These are phyloP conservation scores for Ramichloridium luteum DNA, from an alignment of 2,329 filamentous ascomycete species.

Conservation along the genomic window DNA sequence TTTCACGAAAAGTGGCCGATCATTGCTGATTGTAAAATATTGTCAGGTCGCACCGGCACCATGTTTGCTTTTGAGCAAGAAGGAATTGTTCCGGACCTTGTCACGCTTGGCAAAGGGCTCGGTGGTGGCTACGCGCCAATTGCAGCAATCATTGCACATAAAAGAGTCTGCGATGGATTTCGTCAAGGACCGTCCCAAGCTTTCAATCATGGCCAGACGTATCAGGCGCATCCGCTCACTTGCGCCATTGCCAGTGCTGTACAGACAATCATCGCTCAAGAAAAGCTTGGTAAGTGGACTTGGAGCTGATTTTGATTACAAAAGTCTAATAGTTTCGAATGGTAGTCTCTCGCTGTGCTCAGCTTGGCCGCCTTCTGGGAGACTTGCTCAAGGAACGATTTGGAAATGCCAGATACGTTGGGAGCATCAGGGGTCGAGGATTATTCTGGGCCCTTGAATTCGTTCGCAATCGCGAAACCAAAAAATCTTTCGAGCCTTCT, in stretches of 20 bases:
- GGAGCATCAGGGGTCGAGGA: constrained; percentile 47
- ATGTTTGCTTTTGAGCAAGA: constrained; percentile 22
- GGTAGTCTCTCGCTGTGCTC: constrained; percentile 40
- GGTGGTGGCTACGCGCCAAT: constrained; percentile 50
- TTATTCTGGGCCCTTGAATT: constrained; percentile 34
- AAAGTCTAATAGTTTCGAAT: too few species aligned
- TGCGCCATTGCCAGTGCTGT: constrained; percentile 50
- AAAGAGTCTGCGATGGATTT: constrained; percentile 36
- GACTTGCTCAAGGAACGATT: constrained; percentile 31
- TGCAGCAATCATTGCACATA: constrained; percentile 43
- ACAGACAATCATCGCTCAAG: constrained; percentile 42
- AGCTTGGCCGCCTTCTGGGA: constrained; percentile 41
- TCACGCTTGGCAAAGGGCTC: constrained; percentile 52
- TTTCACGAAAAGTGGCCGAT: constrained; percentile 2
- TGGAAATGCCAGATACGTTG: constrained; percentile 37
- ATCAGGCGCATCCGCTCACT: constrained; percentile 44
- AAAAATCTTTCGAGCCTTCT: constrained; percentile 1
- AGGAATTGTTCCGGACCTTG: constrained; percentile 46
- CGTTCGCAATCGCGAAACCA: not conserved
- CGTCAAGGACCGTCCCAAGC: constrained; percentile 27
- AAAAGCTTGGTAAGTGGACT: too few species aligned
- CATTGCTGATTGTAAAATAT: constrained; percentile 12
- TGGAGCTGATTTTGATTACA: too few species aligned
- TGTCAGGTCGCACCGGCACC: constrained; percentile 21
- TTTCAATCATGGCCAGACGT: constrained; percentile 49